These are phyloP conservation scores for Pulveroboletus sp. DNA, from an alignment of 768 basidiomycete genomes.

Conservation along the genomic window DNA sequence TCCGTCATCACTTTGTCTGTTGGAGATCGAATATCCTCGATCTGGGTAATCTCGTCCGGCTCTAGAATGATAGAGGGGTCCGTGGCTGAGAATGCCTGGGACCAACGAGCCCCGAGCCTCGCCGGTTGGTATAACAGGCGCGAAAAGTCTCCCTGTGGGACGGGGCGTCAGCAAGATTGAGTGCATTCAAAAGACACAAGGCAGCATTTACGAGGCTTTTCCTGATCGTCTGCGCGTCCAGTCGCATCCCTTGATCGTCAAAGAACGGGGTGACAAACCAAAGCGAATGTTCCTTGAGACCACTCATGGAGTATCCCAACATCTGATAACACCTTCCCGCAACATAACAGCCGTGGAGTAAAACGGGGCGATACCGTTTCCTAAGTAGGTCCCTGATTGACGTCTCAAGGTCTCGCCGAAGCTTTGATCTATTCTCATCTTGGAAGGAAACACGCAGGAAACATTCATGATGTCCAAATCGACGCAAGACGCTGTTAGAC, in stretches of 20 bases:
- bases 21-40: slow-evolving; percentile 29
- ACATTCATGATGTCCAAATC: slow-evolving; percentile 35
- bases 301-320: slow-evolving; percentile 51
- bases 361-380: slow-evolving; percentile 31
- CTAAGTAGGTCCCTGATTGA: slow-evolving; percentile 31
- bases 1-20: slow-evolving; percentile 42
- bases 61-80: slow-evolving; percentile 41
- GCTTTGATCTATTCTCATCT: slow-evolving; percentile 40
- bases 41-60: slow-evolving; percentile 30
- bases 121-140: slow-evolving; percentile 38
- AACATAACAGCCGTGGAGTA: slow-evolving; percentile 33
- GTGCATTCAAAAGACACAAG: not conserved
- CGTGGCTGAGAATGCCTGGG: slow-evolving; percentile 50
- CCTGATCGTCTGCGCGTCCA: slow-evolving; percentile 30
- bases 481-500: slow-evolving; percentile 35
- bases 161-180: slow-evolving; percentile 1
- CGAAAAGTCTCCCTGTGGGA: slow-evolving; percentile 37
- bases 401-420: slow-evolving; percentile 30
- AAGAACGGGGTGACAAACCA: slow-evolving; percentile 45
- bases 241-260: slow-evolving; percentile 16
- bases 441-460: slow-evolving; percentile 47
- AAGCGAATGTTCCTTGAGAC: slow-evolving; percentile 45
- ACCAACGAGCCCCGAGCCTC: slow-evolving; percentile 47
- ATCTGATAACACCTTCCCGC: slow-evolving; percentile 44
- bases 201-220: slow-evolving; percentile 28